Base-by-base conservation (phyloP, 2,329 filamentous ascomycete genomes). In the Fusarium illudens region DNA sequence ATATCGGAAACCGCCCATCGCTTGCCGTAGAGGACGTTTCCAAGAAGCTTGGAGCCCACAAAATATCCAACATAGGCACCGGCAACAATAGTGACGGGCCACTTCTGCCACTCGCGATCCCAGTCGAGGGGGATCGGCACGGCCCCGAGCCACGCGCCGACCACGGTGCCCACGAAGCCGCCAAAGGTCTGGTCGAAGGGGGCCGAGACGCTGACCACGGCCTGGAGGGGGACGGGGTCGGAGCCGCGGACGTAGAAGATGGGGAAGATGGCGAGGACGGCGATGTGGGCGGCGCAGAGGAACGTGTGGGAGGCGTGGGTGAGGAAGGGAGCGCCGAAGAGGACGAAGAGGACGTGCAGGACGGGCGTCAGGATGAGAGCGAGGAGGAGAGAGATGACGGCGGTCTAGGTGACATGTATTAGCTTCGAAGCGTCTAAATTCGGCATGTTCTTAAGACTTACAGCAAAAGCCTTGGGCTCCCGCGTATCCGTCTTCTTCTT, bases 101-200 rank as follows among this genome's bases (percentile, higher is more conserved):
- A 99, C 78, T 91, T 92, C 86, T 99, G 96, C 96, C 96, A 99
- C 72, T 97, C 94, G n/a, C 96, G 89, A 78, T 99, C 96, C 95
- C 95, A 98, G 78, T 99, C 96, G 70, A 99, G 83, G 2, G 96
- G 96, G 72, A 99, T 98, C 0, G 96, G 96, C 55, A 98, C 89
- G 8, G 96, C 96, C 4, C 96, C 96, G 39, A 97, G 81, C 96
- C 96, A 98, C 37, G 93, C 93, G 6, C 96, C 96, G 1, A 95
- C 73, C 25, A 91, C 82, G 0, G 89, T 89, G 6, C 96, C 96
- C n/a, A 94, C 79, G 10, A 93, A 84, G 2, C 89, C 93, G 3
- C 94, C 95, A 80, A 93, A 96, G 0, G 92, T 88, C 76, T 94
- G 92, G 78, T 98, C 96, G 20, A 96, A 82, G 0, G 94, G 93